A percentile compares a stretch with the other conserved stretches of the same genome.
These are phyloP conservation scores for Phytophthora capsici DNA, from an alignment of 352 stramenopile species.

Conservation along the genomic window DNA sequence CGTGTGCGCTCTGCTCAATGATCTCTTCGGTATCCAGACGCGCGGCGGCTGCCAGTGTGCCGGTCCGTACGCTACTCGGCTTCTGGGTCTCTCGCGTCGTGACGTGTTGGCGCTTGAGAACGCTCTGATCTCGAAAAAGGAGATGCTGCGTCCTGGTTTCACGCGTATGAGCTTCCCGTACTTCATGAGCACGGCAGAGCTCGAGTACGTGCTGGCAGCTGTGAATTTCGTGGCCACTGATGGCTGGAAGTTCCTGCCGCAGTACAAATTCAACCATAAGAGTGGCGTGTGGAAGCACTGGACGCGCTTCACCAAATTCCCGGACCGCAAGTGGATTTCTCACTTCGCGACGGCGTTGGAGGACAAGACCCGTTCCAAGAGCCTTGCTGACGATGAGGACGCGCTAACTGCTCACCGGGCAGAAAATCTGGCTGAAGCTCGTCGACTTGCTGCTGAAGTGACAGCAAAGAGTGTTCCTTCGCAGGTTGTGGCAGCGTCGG, in stretches of 20 bases:
- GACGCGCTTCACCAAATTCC: conserved; percentile 60
- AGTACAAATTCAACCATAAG: conserved; percentile 96
- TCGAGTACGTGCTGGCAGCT: conserved; percentile 94
- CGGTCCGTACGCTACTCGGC: conserved; percentile 93
- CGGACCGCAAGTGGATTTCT: conserved; percentile 62
- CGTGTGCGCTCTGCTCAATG: conserved; percentile 97
- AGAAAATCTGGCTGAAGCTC: conserved; percentile 53
- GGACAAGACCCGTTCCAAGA: conserved; percentile 31
- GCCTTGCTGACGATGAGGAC: conserved; percentile 41
- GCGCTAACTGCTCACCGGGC: conserved; percentile 39
- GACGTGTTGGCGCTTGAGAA: conserved; percentile 79
- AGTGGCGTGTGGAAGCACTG: conserved; percentile 95
- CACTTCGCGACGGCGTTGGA: conserved; percentile 48
- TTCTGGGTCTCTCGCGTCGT: conserved; percentile 91
- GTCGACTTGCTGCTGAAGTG: conserved; percentile 39
- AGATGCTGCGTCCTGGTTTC: conserved; percentile 96
- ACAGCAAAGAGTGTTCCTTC: conserved; percentile 26
- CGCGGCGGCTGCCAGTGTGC: conserved; percentile 84
- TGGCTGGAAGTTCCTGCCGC: conserved; percentile 93
- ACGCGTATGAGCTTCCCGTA: conserved; percentile 95
- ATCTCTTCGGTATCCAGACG: conserved; percentile 96
- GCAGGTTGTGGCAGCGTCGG: conserved; percentile 43
- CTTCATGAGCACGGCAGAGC: conserved; percentile 80
- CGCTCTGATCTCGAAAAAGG: conserved; percentile 91
- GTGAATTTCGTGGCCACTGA: conserved; percentile 95